A percentile compares a stretch with the other conserved stretches of the same genome.
These are phyloP conservation scores for Casuarina equisetifolia DNA, from an alignment of 306 rosid genomes.

Conservation along the genomic window DNA sequence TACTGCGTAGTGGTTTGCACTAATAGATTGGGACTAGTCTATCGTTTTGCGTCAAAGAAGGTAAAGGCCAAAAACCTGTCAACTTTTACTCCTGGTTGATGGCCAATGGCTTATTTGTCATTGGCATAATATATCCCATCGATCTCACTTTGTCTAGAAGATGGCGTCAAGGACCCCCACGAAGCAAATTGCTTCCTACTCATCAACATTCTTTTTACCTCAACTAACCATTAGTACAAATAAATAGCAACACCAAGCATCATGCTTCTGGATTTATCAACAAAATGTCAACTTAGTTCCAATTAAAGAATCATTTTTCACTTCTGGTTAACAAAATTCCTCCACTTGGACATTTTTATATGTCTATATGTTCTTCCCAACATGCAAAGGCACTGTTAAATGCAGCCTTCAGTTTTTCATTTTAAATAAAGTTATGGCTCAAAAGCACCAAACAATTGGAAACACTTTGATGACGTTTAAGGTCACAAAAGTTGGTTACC, in stretches of 20 bases:
- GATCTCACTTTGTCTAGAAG: neutral
- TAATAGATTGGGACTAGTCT: neutral
- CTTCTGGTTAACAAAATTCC: neutral
- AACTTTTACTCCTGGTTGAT: neutral
- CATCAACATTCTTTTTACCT: neutral
- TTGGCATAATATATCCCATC: neutral
- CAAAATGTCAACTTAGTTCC: neutral
- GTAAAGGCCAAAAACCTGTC: neutral
- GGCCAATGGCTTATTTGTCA: neutral
- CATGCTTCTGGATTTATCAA: neutral
- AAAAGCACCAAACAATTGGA: neutral
- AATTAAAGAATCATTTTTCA: neutral
- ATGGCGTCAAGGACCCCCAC: neutral
- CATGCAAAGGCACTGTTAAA: neutral
- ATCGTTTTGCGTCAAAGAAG: neutral
- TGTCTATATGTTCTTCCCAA: neutral
- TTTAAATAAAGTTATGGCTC: neutral
- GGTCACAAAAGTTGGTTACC: neutral
- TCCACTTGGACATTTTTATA: neutral
- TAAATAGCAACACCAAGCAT: neutral
- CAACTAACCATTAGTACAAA: neutral
- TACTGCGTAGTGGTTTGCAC: neutral
- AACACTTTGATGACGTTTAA: neutral
- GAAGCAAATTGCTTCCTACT: neutral
- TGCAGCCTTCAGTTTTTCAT: neutral